These are phyloP conservation scores for Gyromitra esculenta DNA, from an alignment of 2,329 filamentous ascomycete genomes.

Conservation along the genomic window DNA sequence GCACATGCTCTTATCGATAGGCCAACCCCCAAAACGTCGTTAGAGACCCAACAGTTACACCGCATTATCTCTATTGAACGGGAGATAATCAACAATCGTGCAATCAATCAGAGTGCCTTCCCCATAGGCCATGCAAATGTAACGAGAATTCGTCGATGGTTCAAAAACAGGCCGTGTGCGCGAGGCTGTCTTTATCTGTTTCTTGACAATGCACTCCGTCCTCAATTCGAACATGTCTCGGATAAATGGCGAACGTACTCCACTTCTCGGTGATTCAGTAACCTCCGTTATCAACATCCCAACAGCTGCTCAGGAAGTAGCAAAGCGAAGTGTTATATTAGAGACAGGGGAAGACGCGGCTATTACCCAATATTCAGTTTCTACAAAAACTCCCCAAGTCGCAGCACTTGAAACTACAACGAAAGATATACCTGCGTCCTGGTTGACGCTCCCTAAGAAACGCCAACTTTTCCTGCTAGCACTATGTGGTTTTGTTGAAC, in stretches of 20 bases:
- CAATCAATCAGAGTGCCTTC: neutral
- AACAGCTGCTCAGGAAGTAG: neutral
- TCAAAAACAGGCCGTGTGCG: slow-evolving; percentile 15
- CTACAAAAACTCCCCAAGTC: neutral
- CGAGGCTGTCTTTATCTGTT: neutral
- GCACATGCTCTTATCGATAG: slow-evolving; percentile 31
- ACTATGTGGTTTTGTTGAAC: slow-evolving; percentile 29
- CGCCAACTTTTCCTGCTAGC: slow-evolving; percentile 29
- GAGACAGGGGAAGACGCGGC: slow-evolving; percentile 21
- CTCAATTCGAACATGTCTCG: slow-evolving; percentile 1
- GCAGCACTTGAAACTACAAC: neutral
- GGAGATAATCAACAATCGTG: slow-evolving; percentile 6
- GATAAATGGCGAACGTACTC: slow-evolving; percentile 24
- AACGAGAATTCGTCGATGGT: neutral
- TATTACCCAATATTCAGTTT: slow-evolving; percentile 15
- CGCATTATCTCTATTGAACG: slow-evolving; percentile 29
- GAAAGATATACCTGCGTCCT: slow-evolving; percentile 30
- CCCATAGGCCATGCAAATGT: neutral
- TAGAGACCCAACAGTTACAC: slow-evolving; percentile 28
- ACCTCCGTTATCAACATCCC: neutral
- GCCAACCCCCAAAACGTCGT: neutral
- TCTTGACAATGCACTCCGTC: neutral
- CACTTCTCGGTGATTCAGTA: slow-evolving; percentile 8
- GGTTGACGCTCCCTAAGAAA: slow-evolving; percentile 40
- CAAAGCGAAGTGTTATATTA: neutral